A percentile compares a stretch with the other conserved stretches of the same genome.
phyloP scores from a whole-genome alignment of 306 rosid species.

The Vigna reflexopilosa region DNA sequence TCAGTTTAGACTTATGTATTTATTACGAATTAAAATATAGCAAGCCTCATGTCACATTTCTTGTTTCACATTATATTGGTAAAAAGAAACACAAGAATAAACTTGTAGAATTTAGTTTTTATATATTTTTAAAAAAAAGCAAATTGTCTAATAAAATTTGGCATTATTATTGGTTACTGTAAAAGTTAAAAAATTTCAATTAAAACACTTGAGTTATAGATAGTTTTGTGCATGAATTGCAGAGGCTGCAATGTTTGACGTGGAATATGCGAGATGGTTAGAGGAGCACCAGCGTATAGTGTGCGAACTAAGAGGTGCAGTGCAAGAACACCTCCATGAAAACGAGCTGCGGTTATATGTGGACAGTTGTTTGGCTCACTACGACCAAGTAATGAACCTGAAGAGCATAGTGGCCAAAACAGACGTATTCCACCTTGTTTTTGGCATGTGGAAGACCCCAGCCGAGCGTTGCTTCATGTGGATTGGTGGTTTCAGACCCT shows the following conservation, averaged over 20 bases:
- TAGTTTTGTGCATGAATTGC: background rate
- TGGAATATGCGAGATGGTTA: constrained; percentile 83
- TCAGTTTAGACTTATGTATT: too few relatives aligned
- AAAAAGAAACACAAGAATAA: too few relatives aligned
- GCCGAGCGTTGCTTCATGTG: constrained; percentile 96
- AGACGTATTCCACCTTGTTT: constrained; percentile 82
- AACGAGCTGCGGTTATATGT: constrained; percentile 82
- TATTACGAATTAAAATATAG: too few relatives aligned
- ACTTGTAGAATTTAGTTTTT: too few relatives aligned
- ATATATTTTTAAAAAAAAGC: too few relatives aligned
- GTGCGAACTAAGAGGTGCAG: constrained; percentile 86
- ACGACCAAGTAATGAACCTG: constrained; percentile 72
- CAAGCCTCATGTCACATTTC: too few relatives aligned
- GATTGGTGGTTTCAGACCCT: constrained; percentile 94
- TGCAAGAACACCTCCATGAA: constrained; percentile 81
- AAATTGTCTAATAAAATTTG: too few relatives aligned
- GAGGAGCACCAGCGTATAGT: constrained; percentile 84
- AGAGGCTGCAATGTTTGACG: constrained; percentile 86
- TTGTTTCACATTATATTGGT: too few relatives aligned
- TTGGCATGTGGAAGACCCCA: constrained; percentile 95
- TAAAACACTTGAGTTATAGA: background rate
- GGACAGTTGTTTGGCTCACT: constrained; percentile 78
- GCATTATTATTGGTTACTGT: too few relatives aligned
- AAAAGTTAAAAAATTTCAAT: too few relatives aligned
- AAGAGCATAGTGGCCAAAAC: constrained; percentile 76